These are phyloP conservation scores for Phytophthora idaei DNA, from an alignment of 352 stramenopile genomes.

Conservation along the genomic window DNA sequence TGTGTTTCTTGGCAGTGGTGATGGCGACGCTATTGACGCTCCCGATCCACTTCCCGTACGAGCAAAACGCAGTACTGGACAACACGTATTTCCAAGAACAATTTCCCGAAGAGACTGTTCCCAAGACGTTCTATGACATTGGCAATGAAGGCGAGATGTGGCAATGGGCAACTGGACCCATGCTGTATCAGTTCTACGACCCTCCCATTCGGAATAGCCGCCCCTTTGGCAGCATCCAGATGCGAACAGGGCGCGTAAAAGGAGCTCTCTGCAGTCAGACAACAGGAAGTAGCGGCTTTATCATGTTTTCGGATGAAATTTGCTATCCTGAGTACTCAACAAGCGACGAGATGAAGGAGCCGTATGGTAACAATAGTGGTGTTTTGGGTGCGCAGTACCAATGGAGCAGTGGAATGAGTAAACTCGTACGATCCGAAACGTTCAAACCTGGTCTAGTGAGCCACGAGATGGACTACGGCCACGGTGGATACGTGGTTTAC, in stretches of 20 bases:
- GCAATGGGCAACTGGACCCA: slow-evolving; percentile 67
- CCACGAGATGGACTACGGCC: slow-evolving; percentile 72
- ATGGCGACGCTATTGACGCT: slow-evolving; percentile 69
- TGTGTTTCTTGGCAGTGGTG: slow-evolving; percentile 70
- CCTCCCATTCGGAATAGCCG: slow-evolving; percentile 66
- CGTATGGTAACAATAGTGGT: slow-evolving; percentile 53
- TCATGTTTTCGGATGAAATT: slow-evolving; percentile 74
- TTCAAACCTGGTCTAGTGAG: slow-evolving; percentile 74
- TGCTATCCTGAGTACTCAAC: slow-evolving; percentile 71
- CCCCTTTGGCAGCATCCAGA: slow-evolving; percentile 64
- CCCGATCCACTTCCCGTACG: slow-evolving; percentile 74
- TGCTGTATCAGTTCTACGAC: slow-evolving; percentile 78
- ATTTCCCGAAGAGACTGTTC: slow-evolving; percentile 59
- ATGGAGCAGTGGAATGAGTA: slow-evolving; percentile 45
- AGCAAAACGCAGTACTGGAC: slow-evolving; percentile 66
- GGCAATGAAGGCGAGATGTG: slow-evolving; percentile 73
- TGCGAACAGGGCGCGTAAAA: slow-evolving; percentile 66
- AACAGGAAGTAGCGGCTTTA: slow-evolving; percentile 50
- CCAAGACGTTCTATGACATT: slow-evolving; percentile 73
- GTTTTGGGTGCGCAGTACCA: slow-evolving; percentile 46
- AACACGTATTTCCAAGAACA: slow-evolving; percentile 75
- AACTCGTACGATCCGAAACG: slow-evolving; percentile 66
- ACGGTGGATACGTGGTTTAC: slow-evolving; percentile 75
- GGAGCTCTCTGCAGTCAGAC: slow-evolving; percentile 58
- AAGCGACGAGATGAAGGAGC: slow-evolving; percentile 45